Evolutionary conservation across 1,284 basidiomycete species (phyloP).

Genomic region (Mycosarcoma mackinlayi): DNA sequence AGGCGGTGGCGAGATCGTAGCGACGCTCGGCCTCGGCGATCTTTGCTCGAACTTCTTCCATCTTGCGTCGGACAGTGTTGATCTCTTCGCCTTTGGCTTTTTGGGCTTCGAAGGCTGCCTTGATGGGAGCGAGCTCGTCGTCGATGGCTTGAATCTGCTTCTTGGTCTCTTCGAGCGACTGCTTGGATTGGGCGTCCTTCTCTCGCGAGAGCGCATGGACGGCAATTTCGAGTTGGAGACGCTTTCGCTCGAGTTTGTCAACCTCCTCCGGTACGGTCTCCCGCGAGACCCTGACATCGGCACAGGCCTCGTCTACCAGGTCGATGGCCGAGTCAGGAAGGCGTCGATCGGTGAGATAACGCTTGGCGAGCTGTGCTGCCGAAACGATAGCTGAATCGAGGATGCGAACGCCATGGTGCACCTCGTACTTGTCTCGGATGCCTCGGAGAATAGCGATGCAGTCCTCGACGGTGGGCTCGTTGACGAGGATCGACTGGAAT

Average conservation of each 20-base stretch:
- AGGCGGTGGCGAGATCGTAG: slow-evolving; percentile 72
- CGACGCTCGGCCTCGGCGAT: slow-evolving; percentile 92
- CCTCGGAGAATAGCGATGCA: slow-evolving; percentile 93
- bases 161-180: slow-evolving; percentile 80
- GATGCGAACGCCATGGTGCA: slow-evolving; percentile 77
- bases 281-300: slow-evolving; percentile 72
- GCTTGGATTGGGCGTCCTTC: slow-evolving; percentile 89
- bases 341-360: slow-evolving; percentile 76
- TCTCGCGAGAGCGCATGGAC: slow-evolving; percentile 85
- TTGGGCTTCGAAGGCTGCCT: slow-evolving; percentile 88
- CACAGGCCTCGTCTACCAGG: slow-evolving; percentile 70
- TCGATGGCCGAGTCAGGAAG: slow-evolving; percentile 69
- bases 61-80: slow-evolving; percentile 80
- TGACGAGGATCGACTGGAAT: slow-evolving; percentile 89
- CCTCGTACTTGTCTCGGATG: slow-evolving; percentile 80
- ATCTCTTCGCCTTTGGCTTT: slow-evolving; percentile 88
- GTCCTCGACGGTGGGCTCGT: slow-evolving; percentile 89
- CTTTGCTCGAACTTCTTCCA: slow-evolving; percentile 92
- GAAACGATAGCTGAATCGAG: slow-evolving; percentile 88
- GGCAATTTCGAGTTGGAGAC: slow-evolving; percentile 93
- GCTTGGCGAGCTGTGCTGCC: slow-evolving; percentile 91
- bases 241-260: slow-evolving; percentile 90
- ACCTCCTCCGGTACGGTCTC: slow-evolving; percentile 95
- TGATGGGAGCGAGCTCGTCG: slow-evolving; percentile 88
- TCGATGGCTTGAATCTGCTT: slow-evolving; percentile 87